phyloP scores from a whole-genome alignment of 768 basidiomycete genomes.

The Suillus hirtellus region DNA sequence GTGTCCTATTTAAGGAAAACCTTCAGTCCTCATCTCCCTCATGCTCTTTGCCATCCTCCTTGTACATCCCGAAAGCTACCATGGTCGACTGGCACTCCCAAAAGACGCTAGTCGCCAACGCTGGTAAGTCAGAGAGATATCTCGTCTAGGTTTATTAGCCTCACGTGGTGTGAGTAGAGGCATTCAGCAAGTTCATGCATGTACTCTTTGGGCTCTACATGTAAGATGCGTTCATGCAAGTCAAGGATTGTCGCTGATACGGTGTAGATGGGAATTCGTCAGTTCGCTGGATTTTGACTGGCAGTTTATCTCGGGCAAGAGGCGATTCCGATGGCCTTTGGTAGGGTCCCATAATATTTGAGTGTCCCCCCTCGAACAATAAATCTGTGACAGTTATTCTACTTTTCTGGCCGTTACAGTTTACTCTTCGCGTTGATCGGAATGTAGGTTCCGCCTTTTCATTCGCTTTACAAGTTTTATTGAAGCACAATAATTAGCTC shows the following conservation, averaged over 20 bases:
- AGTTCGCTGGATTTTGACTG: slow-evolving; percentile 66
- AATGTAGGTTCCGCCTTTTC: slow-evolving; percentile 47
- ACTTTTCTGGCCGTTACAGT: slow-evolving; percentile 69
- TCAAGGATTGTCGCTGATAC: slow-evolving; percentile 13
- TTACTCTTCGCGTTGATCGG: slow-evolving; percentile 66
- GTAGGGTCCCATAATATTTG: slow-evolving; percentile 34
- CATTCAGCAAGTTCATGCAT: slow-evolving; percentile 58
- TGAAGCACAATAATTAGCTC: slow-evolving; percentile 36
- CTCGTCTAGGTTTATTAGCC: background rate
- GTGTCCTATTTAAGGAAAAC: background rate
- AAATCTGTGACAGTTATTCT: slow-evolving; percentile 49
- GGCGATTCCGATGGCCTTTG: slow-evolving; percentile 67
- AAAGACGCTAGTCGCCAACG: slow-evolving; percentile 48
- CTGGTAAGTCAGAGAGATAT: slow-evolving; percentile 34
- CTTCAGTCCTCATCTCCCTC: background rate
- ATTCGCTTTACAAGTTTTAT: background rate
- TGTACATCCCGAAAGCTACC: slow-evolving; percentile 12
- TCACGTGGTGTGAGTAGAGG: slow-evolving; percentile 20
- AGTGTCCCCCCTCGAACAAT: slow-evolving; percentile 1
- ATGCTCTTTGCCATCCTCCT: background rate
- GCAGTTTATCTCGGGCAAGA: slow-evolving; percentile 56
- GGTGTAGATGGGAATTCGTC: slow-evolving; percentile 64
- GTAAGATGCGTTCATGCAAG: slow-evolving; percentile 35
- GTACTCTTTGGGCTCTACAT: slow-evolving; percentile 59
- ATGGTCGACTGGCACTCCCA: slow-evolving; percentile 64